These are phyloP conservation scores for Glarea lozoyensis DNA, from an alignment of 495 filamentous ascomycete species.

Conservation along the genomic window DNA sequence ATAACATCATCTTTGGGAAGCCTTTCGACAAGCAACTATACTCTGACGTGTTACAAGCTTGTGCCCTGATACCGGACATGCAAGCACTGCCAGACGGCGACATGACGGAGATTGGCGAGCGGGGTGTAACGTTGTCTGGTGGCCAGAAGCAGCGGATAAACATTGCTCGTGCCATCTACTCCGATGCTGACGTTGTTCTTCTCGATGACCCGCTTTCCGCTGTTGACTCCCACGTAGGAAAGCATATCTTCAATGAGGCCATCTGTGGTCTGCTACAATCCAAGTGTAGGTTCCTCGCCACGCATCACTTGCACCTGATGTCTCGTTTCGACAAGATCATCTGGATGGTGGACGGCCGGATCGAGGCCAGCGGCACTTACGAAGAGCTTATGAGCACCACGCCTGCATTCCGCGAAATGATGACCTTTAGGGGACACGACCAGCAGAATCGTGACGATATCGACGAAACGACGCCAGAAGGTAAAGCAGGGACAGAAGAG, in stretches of 20 bases:
- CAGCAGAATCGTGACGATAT: conserved; percentile 51
- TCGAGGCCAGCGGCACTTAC: not conserved
- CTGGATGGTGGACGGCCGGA: not conserved
- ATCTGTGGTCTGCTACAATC: not conserved
- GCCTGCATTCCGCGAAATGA: not conserved
- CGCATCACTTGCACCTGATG: not conserved
- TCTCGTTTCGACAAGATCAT: not conserved
- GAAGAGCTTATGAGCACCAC: not conserved
- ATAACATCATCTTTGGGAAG: not conserved
- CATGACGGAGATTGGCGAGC: not conserved
- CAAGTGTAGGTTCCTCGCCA: not conserved
- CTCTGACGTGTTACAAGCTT: not conserved
- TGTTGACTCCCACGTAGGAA: conserved; percentile 76
- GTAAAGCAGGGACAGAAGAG: conserved; percentile 31
- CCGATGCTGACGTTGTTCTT: conserved; percentile 64
- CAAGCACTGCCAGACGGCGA: not conserved
- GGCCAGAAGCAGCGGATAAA: conserved; percentile 76
- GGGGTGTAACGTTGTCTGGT: conserved; percentile 48
- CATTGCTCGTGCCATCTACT: conserved; percentile 75
- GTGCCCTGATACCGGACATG: not conserved
- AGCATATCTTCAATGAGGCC: not conserved
- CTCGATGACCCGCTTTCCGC: conserved; percentile 75
- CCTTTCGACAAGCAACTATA: not conserved
- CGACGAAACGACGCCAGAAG: conserved; percentile 41
- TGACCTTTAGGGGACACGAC: not conserved